A percentile compares a stretch with the other conserved stretches of the same genome.
Conservation (phyloP, 2,329 filamentous ascomycete species). For the Hymenoscyphus scutula region DNA sequence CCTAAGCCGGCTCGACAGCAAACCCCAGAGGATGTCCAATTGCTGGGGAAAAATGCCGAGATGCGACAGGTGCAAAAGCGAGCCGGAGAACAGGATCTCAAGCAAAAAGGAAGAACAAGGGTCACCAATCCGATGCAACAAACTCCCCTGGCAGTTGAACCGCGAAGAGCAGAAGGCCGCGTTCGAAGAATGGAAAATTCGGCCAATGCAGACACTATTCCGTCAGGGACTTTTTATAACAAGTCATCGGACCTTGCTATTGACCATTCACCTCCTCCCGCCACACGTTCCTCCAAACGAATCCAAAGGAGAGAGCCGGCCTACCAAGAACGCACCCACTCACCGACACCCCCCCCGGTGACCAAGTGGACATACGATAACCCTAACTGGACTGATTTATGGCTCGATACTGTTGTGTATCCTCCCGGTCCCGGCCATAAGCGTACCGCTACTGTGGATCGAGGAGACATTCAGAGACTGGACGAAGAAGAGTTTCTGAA, state of each 20-base stretch:
- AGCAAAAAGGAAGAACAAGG: no score
- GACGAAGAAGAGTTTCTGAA: slow-evolving; percentile 87
- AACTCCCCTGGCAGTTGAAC: no score
- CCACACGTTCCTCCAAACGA: slow-evolving; percentile 22
- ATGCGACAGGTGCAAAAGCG: neutral
- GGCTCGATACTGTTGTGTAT: slow-evolving; percentile 60
- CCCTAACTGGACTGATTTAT: slow-evolving; percentile 50
- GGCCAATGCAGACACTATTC: neutral
- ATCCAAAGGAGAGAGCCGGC: neutral
- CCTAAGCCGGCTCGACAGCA: neutral
- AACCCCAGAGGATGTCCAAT: neutral
- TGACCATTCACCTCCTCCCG: neutral
- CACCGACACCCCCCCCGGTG: slow-evolving; percentile 21
- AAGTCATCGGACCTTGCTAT: neutral
- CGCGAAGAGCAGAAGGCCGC: neutral
- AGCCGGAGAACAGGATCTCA: neutral
- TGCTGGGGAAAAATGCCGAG: slow-evolving; percentile 4
- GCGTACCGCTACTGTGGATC: slow-evolving; percentile 57
- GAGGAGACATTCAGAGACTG: slow-evolving; percentile 70
- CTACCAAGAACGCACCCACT: slow-evolving; percentile 5
- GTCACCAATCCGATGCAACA: no score
- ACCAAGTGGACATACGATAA: slow-evolving; percentile 51
- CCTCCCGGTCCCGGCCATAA: slow-evolving; percentile 57
- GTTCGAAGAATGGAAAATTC: neutral
- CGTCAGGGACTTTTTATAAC: slow-evolving; percentile 11